Evolutionary conservation across 257 asterid genomes (phyloP).

Genomic region (Gynochthodes officinalis): DNA sequence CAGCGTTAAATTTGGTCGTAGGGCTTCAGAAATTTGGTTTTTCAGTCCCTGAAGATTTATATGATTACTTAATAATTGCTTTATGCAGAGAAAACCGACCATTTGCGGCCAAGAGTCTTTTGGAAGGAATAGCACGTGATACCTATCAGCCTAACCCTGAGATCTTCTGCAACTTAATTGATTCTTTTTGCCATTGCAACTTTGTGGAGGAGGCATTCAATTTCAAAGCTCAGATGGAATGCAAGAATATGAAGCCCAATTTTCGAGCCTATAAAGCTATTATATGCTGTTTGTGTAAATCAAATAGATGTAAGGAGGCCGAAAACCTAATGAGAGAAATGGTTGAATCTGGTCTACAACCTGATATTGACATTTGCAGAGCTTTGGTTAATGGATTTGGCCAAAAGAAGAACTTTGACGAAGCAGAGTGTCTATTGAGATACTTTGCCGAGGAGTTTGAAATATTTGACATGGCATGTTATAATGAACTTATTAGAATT

Average conservation of each 20-base stretch:
- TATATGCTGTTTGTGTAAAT: conserved; percentile 56
- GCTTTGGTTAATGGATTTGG: conserved; percentile 56
- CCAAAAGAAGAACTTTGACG: conserved; percentile 36
- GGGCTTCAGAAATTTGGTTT: conserved; percentile 61
- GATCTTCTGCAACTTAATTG: conserved; percentile 48
- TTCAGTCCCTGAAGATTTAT: conserved; percentile 48
- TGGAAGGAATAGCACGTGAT: conserved; percentile 43
- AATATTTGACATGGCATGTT: conserved; percentile 54
- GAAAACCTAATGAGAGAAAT: conserved; percentile 61
- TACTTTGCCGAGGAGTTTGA: conserved; percentile 52
- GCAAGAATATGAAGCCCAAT: conserved; percentile 45
- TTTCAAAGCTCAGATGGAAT: conserved; percentile 50
- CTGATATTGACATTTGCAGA: conserved; percentile 58
- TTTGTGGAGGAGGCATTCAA: conserved; percentile 51
- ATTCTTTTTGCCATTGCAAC: conserved; percentile 56
- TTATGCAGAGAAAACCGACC: conserved; percentile 70
- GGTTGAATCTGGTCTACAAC: conserved; percentile 48
- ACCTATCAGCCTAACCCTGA: conserved; percentile 43
- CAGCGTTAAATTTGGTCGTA: conserved; percentile 65
- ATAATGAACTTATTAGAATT: conserved; percentile 45
- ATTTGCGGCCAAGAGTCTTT: conserved; percentile 73
- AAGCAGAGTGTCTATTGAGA: conserved; percentile 46
- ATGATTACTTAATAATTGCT: conserved; percentile 52
- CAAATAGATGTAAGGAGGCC: conserved; percentile 55
- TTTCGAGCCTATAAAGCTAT: conserved; percentile 48